phyloP scores from a whole-genome alignment of 2,329 filamentous ascomycete genomes.

The Fusarium miscanthi region DNA sequence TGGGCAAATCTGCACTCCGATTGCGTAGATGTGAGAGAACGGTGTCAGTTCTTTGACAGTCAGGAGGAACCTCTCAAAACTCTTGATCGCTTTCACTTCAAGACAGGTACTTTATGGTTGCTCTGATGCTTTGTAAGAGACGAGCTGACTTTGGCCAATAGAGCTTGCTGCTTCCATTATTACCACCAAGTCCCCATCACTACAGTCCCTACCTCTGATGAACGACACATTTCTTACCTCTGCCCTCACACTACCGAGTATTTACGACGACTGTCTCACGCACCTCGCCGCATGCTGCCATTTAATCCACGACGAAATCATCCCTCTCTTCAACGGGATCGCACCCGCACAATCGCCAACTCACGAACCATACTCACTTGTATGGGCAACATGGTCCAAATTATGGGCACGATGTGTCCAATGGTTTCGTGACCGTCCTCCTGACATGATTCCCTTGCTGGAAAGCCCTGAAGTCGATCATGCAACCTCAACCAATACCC shows the following conservation, averaged over 20 bases:
- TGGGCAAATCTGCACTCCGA: neutral
- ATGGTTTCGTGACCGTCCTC: conserved; percentile 20
- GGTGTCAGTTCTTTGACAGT: conserved; percentile 3
- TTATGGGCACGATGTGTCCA: conserved; percentile 12
- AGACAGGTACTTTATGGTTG: neutral
- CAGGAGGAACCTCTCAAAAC: conserved; percentile 19
- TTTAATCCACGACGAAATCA: neutral
- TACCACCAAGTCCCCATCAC: neutral
- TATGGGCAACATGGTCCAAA: conserved; percentile 19
- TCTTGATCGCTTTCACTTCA: conserved; percentile 9
- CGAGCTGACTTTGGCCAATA: neutral
- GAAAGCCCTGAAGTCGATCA: conserved; percentile 14
- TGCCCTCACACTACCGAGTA: neutral
- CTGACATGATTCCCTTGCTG: conserved; percentile 6
- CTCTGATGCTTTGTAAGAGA: rapidly evolving
- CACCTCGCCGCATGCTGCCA: conserved; percentile 18
- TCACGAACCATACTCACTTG: conserved; percentile 3
- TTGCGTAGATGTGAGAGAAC: neutral
- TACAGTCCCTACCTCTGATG: neutral
- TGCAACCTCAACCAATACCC: neutral
- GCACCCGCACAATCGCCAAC: conserved; percentile 6
- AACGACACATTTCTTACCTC: neutral
- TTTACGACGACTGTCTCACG: neutral
- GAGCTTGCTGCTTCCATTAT: conserved; percentile 18
- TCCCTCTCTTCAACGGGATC: conserved; percentile 5